A percentile compares a stretch with the other conserved stretches of the same genome.
phyloP scores from a whole-genome alignment of 2,329 filamentous ascomycete genomes.

The Cercospora sesami region DNA sequence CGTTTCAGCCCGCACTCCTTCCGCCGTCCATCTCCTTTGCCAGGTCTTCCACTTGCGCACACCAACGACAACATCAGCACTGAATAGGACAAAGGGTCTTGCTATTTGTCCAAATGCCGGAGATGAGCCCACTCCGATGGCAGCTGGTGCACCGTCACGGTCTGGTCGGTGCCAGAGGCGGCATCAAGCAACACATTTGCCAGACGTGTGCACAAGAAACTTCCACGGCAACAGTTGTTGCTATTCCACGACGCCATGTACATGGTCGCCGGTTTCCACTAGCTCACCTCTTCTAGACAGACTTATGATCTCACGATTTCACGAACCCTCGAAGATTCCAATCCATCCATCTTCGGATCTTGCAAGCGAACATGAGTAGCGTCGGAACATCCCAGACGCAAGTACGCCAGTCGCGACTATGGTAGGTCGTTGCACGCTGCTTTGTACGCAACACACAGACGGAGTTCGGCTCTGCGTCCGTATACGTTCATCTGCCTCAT shows the following conservation, averaged over 20 bases:
- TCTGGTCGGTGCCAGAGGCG: background rate
- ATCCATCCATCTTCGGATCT: background rate
- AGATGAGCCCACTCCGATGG: background rate
- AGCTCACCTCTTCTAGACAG: background rate
- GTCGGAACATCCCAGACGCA: background rate
- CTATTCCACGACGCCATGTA: background rate
- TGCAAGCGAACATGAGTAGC: background rate
- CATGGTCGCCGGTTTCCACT: background rate
- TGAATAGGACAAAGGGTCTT: background rate
- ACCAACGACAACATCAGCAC: background rate
- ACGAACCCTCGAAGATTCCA: background rate
- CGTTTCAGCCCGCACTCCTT: background rate
- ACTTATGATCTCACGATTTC: background rate
- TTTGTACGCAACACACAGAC: background rate
- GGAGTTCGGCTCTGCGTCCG: background rate
- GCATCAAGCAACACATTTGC: background rate
- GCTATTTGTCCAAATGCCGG: background rate
- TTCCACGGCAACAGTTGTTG: background rate
- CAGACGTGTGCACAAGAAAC: background rate
- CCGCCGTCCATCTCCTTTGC: background rate
- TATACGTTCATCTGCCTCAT: background rate
- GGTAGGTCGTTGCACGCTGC: background rate
- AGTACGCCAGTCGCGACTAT: background rate
- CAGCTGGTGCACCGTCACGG: background rate
- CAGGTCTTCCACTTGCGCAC: background rate